Conservation (phyloP, 192 early-diverging fungal genomes). For the Oehlia diaphana region DNA sequence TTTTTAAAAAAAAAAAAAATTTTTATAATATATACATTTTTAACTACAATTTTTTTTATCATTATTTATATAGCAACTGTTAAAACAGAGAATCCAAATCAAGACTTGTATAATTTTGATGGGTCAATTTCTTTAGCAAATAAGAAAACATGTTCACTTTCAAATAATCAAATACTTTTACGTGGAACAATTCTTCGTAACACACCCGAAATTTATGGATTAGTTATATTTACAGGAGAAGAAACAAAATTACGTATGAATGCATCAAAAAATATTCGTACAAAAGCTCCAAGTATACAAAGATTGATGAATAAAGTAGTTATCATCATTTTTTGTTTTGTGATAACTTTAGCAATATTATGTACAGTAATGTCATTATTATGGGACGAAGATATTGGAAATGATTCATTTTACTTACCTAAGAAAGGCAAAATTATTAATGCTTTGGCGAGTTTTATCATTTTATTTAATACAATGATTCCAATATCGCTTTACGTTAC, state of each 20-base stretch:
- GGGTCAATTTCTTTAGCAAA: slow-evolving; percentile 67
- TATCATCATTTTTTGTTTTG: slow-evolving; percentile 61
- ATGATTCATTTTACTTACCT: slow-evolving; percentile 55
- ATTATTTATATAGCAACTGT: slow-evolving; percentile 39
- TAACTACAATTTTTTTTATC: neutral
- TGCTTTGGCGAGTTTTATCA: slow-evolving; percentile 68
- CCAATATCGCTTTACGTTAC: slow-evolving; percentile 89
- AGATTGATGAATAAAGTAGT: slow-evolving; percentile 78
- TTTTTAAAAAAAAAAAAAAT: neutral
- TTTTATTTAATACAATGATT: slow-evolving; percentile 84
- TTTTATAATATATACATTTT: slow-evolving; percentile 16
- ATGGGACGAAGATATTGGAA: slow-evolving; percentile 41
- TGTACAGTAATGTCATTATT: slow-evolving; percentile 52
- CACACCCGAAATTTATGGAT: slow-evolving; percentile 75
- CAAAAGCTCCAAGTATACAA: slow-evolving; percentile 77
- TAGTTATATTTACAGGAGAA: slow-evolving; percentile 73
- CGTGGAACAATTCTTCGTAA: slow-evolving; percentile 86
- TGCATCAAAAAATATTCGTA: slow-evolving; percentile 66
- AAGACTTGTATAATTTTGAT: slow-evolving; percentile 83
- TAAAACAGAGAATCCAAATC: slow-evolving; percentile 71
- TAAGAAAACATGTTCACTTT: slow-evolving; percentile 56
- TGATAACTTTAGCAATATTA: slow-evolving; percentile 55
- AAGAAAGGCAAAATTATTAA: slow-evolving; percentile 36
- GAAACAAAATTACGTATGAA: slow-evolving; percentile 72
- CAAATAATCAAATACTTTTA: slow-evolving; percentile 78